Evolutionary conservation across 805 yeast species (phyloP), one percentile per base, ranked within the genome.

Genomic region (Kodamaea nitidulidarum): DNA sequence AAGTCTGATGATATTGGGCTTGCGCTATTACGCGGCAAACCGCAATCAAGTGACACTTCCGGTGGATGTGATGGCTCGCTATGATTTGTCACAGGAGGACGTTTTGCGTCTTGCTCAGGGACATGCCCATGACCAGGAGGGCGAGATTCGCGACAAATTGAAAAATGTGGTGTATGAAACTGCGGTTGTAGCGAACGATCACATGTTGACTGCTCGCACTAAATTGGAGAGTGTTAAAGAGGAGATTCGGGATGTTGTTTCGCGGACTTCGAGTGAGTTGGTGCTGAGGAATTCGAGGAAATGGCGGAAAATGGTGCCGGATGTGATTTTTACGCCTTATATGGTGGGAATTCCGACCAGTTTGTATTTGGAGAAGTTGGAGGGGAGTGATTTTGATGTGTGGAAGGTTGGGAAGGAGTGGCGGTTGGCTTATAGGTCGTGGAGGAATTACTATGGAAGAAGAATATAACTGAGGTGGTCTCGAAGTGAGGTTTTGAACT

Each of bases 121-220:
- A 4, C 70, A 73, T 18, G 47, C 67, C 7, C 41, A 45, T 16
- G 56, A 55, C 8, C 54, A 52, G 4, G 63, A 54, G 7, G 27
- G 36, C 5, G 65, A 56, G n/a, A 47, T 56, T 2, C 46, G 53
- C 20, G 66, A 63, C 7, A 60, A 59, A 38, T 50, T 84, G 41
- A 73, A 75, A 43, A 78, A 81, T 50, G 76, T 80, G 7, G 67
- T 84, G 1, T 87, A 73, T 51, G 86, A 81, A 34, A 75, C 82
- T 4, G 85, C 93, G 2, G 77, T 82, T 4, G 63, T 72, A 1
- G 93, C 95, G 2, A 86, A 87, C 59, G 95, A 86, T 55, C 95
- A 86, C 56, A 52, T 87, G 2, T 56, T 86, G 4, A 67, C 88
- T 1, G 88, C 93, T 1, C 65, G 84, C 36, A 56, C 65, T n/a